phyloP scores from a whole-genome alignment of 495 filamentous ascomycete genomes.

The Daldinia loculata region DNA sequence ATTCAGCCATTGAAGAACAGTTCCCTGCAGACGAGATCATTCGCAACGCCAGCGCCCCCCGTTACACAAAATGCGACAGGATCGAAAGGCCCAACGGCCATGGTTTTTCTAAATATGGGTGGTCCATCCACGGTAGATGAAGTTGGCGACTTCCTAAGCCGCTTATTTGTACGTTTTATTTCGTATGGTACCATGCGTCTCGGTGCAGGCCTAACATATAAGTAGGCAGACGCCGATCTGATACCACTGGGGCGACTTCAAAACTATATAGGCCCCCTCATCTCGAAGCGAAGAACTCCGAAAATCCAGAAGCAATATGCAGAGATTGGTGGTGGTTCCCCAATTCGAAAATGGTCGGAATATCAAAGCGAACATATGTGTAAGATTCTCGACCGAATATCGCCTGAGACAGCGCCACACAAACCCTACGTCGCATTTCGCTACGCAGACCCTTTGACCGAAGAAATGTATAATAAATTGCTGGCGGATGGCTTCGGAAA shows the following conservation, averaged over 20 bases:
- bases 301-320: slow-evolving; percentile 97
- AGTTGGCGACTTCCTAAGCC: slow-evolving; percentile 90
- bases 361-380: slow-evolving; percentile 93
- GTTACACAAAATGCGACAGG: slow-evolving; percentile 70
- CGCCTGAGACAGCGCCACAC: slow-evolving; percentile 92
- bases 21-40: slow-evolving; percentile 54
- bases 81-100: slow-evolving; percentile 76
- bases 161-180: slow-evolving; percentile 77
- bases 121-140: slow-evolving; percentile 89
- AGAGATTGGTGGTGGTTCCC: slow-evolving; percentile 94
- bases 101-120: slow-evolving; percentile 99
- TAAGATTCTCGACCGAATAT: slow-evolving; percentile 89
- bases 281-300: slow-evolving; percentile 85
- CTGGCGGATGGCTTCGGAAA: slow-evolving; percentile 88
- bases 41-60: slow-evolving; percentile 76
- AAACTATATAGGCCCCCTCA: slow-evolving; percentile 86
- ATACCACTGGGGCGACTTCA: slow-evolving; percentile 97
- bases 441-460: slow-evolving; percentile 92
- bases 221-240: slow-evolving; percentile 87
- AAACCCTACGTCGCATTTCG: slow-evolving; percentile 99
- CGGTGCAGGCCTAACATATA: slow-evolving; percentile 22
- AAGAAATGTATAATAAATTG: slow-evolving; percentile 85
- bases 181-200: not conserved
- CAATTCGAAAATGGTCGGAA: slow-evolving; percentile 98
- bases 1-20: slow-evolving; percentile 35